Percentiles rank a stretch among this genome's conserved stretches.
Evolutionary conservation across 768 basidiomycete genomes (phyloP).

Genomic region (Chalciporus piperatus): DNA sequence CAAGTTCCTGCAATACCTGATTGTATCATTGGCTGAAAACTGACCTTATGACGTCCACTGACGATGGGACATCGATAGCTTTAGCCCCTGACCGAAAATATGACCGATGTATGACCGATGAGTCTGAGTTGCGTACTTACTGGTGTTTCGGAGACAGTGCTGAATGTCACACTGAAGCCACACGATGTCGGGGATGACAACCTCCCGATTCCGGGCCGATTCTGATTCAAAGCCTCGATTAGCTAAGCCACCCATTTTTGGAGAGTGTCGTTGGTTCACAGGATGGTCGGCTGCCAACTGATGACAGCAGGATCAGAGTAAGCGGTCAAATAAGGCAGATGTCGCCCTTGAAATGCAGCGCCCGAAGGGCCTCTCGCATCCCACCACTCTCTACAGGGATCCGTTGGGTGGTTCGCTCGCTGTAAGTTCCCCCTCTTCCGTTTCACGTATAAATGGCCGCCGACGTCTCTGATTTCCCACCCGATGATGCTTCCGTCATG

Average conservation of each 20-base stretch:
- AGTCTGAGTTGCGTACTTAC: too few relatives aligned
- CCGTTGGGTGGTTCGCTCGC: conserved; percentile 16
- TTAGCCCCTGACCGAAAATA: too few relatives aligned
- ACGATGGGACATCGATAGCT: too few relatives aligned
- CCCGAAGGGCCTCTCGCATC: conserved; percentile 13
- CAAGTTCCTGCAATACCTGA: too few relatives aligned
- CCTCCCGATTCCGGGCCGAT: too few relatives aligned
- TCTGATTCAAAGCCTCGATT: conserved; percentile 15
- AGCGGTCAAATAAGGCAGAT: conserved; percentile 30
- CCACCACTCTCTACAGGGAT: conserved; percentile 25
- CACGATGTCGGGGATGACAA: too few relatives aligned
- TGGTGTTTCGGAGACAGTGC: too few relatives aligned
- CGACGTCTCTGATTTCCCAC: conserved; percentile 1
- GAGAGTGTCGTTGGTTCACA: conserved; percentile 10
- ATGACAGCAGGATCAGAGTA: conserved; percentile 11
- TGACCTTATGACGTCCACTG: too few relatives aligned
- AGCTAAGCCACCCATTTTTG: conserved; percentile 18
- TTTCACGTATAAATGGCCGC: conserved; percentile 26
- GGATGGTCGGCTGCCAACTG: neutral
- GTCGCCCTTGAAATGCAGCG: conserved; percentile 22
- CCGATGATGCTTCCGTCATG: conserved; percentile 20
- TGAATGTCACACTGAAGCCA: too few relatives aligned
- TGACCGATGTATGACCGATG: too few relatives aligned
- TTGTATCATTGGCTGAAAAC: too few relatives aligned
- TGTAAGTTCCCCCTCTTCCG: conserved; percentile 15